Evolutionary conservation across 208 protist species (phyloP).

Genomic region (Acanthamoeba castellanii): DNA sequence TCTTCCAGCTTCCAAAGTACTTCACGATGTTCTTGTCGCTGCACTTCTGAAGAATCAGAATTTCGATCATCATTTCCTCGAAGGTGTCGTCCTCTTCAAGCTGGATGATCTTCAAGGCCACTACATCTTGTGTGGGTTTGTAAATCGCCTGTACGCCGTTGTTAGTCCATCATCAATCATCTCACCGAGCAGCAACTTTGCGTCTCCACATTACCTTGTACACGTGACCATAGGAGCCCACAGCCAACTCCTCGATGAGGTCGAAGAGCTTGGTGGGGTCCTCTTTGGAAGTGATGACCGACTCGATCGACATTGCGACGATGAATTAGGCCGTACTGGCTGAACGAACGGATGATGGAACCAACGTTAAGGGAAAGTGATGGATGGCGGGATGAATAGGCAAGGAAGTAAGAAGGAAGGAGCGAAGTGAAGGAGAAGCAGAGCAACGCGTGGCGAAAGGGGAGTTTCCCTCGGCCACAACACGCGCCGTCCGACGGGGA

Average conservation of each 20-base stretch:
- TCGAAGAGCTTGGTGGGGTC: constrained; percentile 71
- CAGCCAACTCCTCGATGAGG: constrained; percentile 66
- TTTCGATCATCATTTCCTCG: constrained; percentile 72
- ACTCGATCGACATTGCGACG: constrained; percentile 42
- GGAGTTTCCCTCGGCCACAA: background rate
- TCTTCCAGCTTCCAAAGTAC: constrained; percentile 73
- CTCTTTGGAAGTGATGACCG: constrained; percentile 69
- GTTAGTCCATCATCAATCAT: background rate
- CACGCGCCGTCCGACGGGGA: background rate
- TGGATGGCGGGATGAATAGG: background rate
- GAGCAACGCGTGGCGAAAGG: background rate
- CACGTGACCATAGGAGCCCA: constrained; percentile 72
- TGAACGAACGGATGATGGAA: background rate
- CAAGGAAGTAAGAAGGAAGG: background rate
- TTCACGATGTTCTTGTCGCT: constrained; percentile 70
- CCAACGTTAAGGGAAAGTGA: too few species aligned
- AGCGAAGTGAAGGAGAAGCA: background rate
- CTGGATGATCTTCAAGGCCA: constrained; percentile 56
- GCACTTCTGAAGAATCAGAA: constrained; percentile 58
- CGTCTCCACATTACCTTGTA: constrained; percentile 6
- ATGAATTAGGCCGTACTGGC: background rate
- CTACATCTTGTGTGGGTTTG: constrained; percentile 59
- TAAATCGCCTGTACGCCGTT: constrained; percentile 44
- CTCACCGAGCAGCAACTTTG: background rate
- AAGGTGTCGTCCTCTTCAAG: constrained; percentile 73